Base-by-base conservation (phyloP, 225 moss, liverwort and hornwort genomes). In the Asterella californica region DNA sequence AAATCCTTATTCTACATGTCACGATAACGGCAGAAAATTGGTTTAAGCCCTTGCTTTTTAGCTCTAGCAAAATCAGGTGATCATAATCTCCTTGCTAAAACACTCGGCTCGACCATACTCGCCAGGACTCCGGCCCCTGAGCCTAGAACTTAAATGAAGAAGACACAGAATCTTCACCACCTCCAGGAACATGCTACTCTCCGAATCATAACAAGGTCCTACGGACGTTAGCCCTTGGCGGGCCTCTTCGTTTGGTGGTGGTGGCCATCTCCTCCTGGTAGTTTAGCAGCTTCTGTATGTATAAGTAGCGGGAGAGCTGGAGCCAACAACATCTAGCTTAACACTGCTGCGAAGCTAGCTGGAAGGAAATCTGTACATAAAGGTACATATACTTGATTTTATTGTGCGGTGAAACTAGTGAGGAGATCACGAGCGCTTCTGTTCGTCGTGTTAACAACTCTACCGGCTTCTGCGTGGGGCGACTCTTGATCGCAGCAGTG, bases 291-390 rank as follows among this genome's bases (percentile, higher is more conserved):
- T 25, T 9, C 24, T 19, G 25, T 37, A 5, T 22, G 37, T 42
- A 36, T 37, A 33, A 21, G 22, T 22, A 38, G 4, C 19, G 22
- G 37, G 21, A 38, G 19, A 70, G 46, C 70, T 42, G 25, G 24
- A 70, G 25, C 45, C 25, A 24, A 70, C 70, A n/a, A 24, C 24
- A 10, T 45, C 24, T n/a, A 71, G 10, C 47, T 46, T n/a, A n/a
- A 18, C 22, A 6, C 6, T 70, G 9, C 69, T 22, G 2, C 29
- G 21, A 70, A 70, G n/a, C 25, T n/a, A 71, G 10, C 47, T 46
- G n/a, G 70, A 70, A 46, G 24, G 71, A 25, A 46, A 25, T 71
- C 25, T 47, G 27, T 71, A 71, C 71, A n/a, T 48, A 71, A 46
- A 2, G 1, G 2, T 12, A 47, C 19, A 36, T 70, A 33, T n/a